Evolutionary conservation across 192 early-diverging fungal genomes (phyloP).

Genomic region (Gamsiella multidivaricata): DNA sequence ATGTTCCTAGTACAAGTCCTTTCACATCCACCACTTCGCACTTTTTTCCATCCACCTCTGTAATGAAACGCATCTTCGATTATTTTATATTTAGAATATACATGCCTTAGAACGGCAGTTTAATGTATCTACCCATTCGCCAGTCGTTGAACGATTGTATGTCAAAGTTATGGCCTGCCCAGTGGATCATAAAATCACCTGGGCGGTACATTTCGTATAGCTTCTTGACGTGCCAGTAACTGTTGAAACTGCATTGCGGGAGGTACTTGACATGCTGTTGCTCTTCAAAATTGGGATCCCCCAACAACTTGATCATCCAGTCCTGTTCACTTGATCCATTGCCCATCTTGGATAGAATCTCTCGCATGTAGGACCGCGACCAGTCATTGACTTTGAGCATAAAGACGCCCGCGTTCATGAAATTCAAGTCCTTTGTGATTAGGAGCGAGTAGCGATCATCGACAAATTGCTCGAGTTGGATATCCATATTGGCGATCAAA

Average conservation of each 20-base stretch:
- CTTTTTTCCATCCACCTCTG: no score
- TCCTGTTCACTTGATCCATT: conserved; percentile 20
- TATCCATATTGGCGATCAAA: conserved; percentile 60
- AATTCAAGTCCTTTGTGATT: conserved; percentile 28
- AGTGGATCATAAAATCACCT: conserved; percentile 29
- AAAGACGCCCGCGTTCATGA: conserved; percentile 66
- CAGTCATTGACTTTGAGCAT: conserved; percentile 61
- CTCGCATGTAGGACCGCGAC: conserved; percentile 51
- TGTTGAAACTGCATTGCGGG: conserved; percentile 34
- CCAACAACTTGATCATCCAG: conserved; percentile 21
- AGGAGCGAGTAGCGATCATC: conserved; percentile 40
- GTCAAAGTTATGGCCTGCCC: conserved; percentile 26
- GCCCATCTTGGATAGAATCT: conserved; percentile 32
- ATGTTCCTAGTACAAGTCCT: no score
- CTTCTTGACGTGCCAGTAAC: conserved; percentile 24
- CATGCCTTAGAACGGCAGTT: conserved; percentile 2
- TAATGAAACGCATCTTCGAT: no score
- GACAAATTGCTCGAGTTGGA: conserved; percentile 51
- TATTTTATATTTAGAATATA: no score
- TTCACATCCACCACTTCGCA: no score
- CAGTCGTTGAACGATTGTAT: neutral
- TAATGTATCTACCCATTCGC: neutral
- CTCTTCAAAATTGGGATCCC: neutral
- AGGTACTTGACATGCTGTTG: conserved; percentile 22
- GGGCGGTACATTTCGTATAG: conserved; percentile 23